Evolutionary conservation across 164 flowering plant genomes (phyloP), one percentile per base, ranked within the genome.

Genomic region (Hamamelis virginiana): DNA sequence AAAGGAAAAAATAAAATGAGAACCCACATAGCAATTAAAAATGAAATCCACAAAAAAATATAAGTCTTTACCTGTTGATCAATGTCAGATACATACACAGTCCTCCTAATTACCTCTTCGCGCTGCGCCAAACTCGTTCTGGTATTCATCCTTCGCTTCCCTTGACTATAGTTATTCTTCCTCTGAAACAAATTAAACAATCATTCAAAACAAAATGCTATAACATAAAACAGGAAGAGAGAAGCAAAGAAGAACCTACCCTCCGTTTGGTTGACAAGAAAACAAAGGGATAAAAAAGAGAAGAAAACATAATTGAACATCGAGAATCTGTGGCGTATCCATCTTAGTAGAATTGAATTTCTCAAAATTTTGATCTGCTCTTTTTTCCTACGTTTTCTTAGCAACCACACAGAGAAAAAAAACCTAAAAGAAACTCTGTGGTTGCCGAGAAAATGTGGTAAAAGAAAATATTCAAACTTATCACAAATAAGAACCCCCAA

Each of bases 71-170:
- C 99, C 84, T 84, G 91, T 64, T 91, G 97, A 84, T 87, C 97
- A 66, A 95, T 92, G 73, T 95, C 99, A 57, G 98, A 87, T n/a
- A 95, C 97, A 89, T 95, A 95, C 5, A 95, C 99, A 62, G 97
- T 95, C 77, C 91, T 77, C 82, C 91, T 79, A 69, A 91, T 84
- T 51, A 89, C 77, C 64, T 90, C 97, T 63, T 92, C 98, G 71
- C 89, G 78, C 74, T 91, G 96, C 21, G 97, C 97, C 75, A 78
- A 75, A 53, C 79, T 78, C 46, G 89, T 75, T 60, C 96, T 78
- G 43, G 82, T 81, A 66, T 83, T 86, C 75, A 82, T 66, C 76
- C 94, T 85, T 66, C 88, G 76, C 78, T 76, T 83, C 64, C 90
- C 92, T 66, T 86, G 94, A 72, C 62, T 78, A 71, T 72, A 81